These are phyloP conservation scores for Apophysomyces variabilis DNA, from an alignment of 371 early-diverging fungal genomes.

Conservation along the genomic window DNA sequence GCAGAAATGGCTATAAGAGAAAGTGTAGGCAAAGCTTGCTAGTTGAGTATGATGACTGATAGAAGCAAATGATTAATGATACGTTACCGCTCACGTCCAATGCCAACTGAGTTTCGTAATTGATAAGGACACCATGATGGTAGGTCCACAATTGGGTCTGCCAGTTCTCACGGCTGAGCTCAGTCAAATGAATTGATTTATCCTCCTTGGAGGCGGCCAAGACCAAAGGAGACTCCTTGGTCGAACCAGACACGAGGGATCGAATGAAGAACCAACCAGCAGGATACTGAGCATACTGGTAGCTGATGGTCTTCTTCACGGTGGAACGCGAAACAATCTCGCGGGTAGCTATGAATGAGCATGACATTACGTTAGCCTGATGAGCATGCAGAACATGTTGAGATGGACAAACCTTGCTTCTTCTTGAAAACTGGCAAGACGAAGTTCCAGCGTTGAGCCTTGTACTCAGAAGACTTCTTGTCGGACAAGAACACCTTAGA, in stretches of 20 bases:
- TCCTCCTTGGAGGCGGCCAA: constrained; percentile 37
- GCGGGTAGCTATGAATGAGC: background rate
- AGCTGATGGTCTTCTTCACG: constrained; percentile 33
- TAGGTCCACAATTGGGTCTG: constrained; percentile 57
- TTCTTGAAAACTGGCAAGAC: constrained; percentile 55
- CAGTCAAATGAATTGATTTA: constrained; percentile 24
- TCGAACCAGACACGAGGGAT: constrained; percentile 29
- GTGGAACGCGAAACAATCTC: constrained; percentile 9
- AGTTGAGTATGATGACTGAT: too few species aligned
- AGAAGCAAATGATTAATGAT: too few species aligned
- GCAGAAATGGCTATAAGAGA: constrained; percentile 22
- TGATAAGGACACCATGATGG: constrained; percentile 52
- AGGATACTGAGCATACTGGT: constrained; percentile 50
- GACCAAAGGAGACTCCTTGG: constrained; percentile 44
- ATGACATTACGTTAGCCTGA: background rate
- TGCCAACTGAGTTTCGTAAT: constrained; percentile 53
- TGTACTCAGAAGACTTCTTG: constrained; percentile 32
- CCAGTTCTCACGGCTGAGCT: constrained; percentile 41
- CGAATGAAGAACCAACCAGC: constrained; percentile 52
- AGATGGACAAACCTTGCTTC: constrained; percentile 33
- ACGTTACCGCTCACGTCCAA: constrained; percentile 44
- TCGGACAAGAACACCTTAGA: constrained; percentile 33
- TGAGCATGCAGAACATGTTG: background rate
- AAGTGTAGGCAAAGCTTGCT: too few species aligned
- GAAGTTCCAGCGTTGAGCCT: constrained; percentile 54